Conservation (phyloP, 139 green algal species). For the Edaphochlamys debaryana region DNA sequence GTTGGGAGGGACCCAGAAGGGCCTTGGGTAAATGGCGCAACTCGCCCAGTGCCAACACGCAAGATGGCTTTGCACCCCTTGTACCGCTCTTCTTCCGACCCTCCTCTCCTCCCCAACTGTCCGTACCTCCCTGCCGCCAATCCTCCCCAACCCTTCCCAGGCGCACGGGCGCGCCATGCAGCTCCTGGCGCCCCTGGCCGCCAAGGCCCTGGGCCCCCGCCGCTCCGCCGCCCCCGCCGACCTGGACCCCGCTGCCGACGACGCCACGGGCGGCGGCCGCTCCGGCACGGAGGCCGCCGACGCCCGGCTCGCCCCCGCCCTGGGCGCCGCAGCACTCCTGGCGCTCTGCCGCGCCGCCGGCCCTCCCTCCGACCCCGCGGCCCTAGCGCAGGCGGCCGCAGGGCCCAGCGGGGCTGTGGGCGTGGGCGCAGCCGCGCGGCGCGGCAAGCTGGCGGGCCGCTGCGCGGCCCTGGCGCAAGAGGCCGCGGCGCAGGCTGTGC, state of each 20-base stretch:
- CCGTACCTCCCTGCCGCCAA: not conserved
- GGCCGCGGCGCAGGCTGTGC: conserved; percentile 13
- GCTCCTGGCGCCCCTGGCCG: not conserved
- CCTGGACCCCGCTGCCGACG: not conserved
- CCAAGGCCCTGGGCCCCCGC: not conserved
- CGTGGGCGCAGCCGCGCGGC: too few species aligned
- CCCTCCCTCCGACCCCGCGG: not conserved
- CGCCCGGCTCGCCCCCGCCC: not conserved
- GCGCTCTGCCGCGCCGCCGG: not conserved
- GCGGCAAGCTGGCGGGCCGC: not conserved
- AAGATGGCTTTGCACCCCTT: too few species aligned
- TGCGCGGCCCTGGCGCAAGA: not conserved
- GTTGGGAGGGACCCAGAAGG: too few species aligned
- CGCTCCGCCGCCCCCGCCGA: not conserved
- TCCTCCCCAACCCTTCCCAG: not conserved
- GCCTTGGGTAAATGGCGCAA: too few species aligned
- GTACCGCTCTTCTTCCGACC: too few species aligned
- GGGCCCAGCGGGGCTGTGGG: too few species aligned
- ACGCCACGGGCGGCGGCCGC: too few species aligned
- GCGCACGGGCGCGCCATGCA: conserved; percentile 3
- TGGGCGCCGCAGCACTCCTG: conserved; percentile 4
- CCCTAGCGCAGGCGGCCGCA: too few species aligned
- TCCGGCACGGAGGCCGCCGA: not conserved
- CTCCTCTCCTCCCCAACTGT: too few species aligned
- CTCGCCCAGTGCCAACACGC: too few species aligned